phyloP scores from a whole-genome alignment of 116 monocot species.

The Papilionanthe hybrid region DNA sequence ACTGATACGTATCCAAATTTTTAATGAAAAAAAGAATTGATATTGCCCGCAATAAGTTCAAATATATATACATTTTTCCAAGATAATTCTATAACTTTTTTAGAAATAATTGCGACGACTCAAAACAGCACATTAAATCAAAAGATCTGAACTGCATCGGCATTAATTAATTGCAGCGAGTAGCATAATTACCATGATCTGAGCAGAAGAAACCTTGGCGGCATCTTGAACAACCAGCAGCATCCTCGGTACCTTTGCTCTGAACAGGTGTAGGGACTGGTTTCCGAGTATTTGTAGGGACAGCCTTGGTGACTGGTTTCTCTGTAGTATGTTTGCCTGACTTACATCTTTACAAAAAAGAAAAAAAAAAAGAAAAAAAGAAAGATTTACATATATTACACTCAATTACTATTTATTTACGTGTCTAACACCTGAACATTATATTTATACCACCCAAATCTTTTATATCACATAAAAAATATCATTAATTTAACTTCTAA shows the following conservation, averaged over 20 bases:
- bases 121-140: not conserved
- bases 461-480: no score
- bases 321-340: conserved; percentile 88
- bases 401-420: no score
- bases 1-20: no score
- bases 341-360: conserved; percentile 53
- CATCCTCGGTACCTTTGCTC: conserved; percentile 24
- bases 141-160: not conserved
- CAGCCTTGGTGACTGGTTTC: conserved; percentile 52
- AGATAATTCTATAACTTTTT: no score
- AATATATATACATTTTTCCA: no score
- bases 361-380: not conserved
- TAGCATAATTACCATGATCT: conserved; percentile 66
- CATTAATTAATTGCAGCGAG: not conserved
- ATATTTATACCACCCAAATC: no score
- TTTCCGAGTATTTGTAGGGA: conserved; percentile 31
- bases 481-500: no score
- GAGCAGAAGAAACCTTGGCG: conserved; percentile 98
- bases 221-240: conserved; percentile 71
- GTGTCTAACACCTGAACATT: no score
- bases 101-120: no score
- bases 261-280: conserved; percentile 24
- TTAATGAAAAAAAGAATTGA: no score
- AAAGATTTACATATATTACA: no score
- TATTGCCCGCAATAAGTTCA: no score